Evolutionary conservation across 495 filamentous ascomycete species (phyloP).

Genomic region (Xylaria curta): DNA sequence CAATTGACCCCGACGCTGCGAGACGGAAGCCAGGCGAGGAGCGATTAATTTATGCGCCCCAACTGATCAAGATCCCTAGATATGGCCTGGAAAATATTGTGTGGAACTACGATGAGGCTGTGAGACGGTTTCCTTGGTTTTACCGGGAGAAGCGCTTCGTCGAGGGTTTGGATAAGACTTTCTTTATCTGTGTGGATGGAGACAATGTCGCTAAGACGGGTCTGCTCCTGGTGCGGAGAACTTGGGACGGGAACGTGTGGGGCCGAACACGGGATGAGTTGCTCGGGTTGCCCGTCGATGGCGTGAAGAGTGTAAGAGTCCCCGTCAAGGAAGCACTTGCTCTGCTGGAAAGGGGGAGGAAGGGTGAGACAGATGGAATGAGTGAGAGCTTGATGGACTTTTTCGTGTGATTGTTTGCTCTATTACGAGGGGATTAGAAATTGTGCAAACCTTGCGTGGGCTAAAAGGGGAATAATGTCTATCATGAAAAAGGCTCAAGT

Average conservation of each 20-base stretch:
- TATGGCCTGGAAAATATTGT: slow-evolving; percentile 26
- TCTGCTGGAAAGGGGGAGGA: slow-evolving; percentile 11
- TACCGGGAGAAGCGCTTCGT: slow-evolving; percentile 29
- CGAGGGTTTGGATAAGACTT: slow-evolving; percentile 29
- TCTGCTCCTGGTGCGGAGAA: slow-evolving; percentile 28
- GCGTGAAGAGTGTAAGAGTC: background rate
- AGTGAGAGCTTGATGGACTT: slow-evolving; percentile 11
- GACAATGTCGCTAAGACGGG: slow-evolving; percentile 27
- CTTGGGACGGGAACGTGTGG: slow-evolving; percentile 22
- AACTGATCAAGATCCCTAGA: slow-evolving; percentile 23
- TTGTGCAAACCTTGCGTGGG: background rate
- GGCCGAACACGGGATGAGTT: slow-evolving; percentile 12
- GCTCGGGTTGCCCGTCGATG: background rate
- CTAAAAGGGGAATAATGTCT: background rate
- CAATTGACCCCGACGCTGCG: background rate
- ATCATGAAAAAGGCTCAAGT: background rate
- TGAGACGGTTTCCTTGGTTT: slow-evolving; percentile 30
- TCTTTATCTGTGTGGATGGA: slow-evolving; percentile 31
- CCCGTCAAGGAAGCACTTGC: slow-evolving; percentile 17
- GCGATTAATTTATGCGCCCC: slow-evolving; percentile 27
- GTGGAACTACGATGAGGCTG: slow-evolving; percentile 27
- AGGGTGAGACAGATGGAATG: slow-evolving; percentile 13
- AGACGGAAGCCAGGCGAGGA: slow-evolving; percentile 29
- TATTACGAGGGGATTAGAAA: background rate
- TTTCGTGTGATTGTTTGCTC: background rate